Base-by-base conservation (phyloP, 495 filamentous ascomycete species). In the Chaetomium fimeti region DNA sequence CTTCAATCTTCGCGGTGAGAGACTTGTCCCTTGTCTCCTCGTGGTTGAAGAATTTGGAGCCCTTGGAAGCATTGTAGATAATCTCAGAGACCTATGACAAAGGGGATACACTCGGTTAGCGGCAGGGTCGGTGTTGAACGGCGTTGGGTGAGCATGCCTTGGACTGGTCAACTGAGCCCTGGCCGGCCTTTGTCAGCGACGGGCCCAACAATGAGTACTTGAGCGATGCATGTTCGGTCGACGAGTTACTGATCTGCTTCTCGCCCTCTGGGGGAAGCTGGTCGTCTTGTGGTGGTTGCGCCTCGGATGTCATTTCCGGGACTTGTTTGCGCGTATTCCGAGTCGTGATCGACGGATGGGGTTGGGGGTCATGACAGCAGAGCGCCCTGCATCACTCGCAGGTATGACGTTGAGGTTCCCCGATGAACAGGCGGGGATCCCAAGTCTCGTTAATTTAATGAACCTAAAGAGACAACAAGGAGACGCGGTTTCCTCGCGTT, bases 1-100 rank as follows among this genome's bases (percentile, higher is more conserved):
- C 85, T 59, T 89, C 88, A 67, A 98, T 96, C 75, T 95, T 97
- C 56, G 86, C 79, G 0, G 95, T 97, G 40, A 97, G 85, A 56
- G 85, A 83, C 67, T 87, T 87, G 79, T 98, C 95, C 64, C 86
- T 85, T 58, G 76, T 80, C 72, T 96, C 90, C 71, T 98, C 95
- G 68, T 92, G 91, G 69, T 90, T 91, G 82, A 97, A 99, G 79
- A 89, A 99, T 72, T 96, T 97, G 62, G 91, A 96, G 27, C 95
- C 95, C 74, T 92, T 97, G 15, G 92, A 96, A 15, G 94, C 93
- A 75, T 95, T 91, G 77, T 96, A 97, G 57, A 99, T 99, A 63
- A 99, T 87, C 74, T 98, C 92, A 0, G 92, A 93, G n/a, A 96
- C 90, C 86, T 89, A 60, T 1, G 24, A 22, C 12, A 42, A 3